These are phyloP conservation scores for Clausena lansium DNA, from an alignment of 345 rosid genomes.

Conservation along the genomic window DNA sequence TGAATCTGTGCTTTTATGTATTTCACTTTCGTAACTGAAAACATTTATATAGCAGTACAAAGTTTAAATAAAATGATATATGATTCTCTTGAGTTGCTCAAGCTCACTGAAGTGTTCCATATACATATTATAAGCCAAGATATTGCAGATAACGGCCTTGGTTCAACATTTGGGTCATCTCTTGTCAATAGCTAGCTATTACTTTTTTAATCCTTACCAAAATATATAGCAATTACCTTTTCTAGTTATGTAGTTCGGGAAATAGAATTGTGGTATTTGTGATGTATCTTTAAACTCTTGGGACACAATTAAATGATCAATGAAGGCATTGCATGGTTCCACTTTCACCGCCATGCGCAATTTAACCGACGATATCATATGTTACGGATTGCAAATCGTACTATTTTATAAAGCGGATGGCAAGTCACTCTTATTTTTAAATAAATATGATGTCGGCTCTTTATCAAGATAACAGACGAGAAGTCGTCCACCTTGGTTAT, in stretches of 20 bases:
- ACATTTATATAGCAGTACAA: too few species aligned
- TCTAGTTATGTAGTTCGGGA: background rate
- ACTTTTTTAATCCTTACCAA: background rate
- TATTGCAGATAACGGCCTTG: too few species aligned
- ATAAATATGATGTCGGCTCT: background rate
- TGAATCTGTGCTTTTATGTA: too few species aligned
- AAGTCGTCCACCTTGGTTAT: too few species aligned
- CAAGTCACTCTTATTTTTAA: background rate
- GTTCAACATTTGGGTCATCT: background rate
- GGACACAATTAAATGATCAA: constrained; percentile 4
- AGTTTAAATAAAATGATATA: too few species aligned
- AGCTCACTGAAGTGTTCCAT: too few species aligned
- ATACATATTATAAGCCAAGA: background rate
- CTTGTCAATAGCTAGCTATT: background rate
- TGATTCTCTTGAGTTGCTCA: too few species aligned
- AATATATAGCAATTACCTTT: background rate
- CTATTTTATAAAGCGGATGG: background rate
- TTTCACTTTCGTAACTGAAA: too few species aligned
- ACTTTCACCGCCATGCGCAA: too few species aligned
- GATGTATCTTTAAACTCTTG: constrained; percentile 12
- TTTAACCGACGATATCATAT: too few species aligned
- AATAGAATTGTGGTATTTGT: constrained; percentile 11
- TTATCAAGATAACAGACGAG: background rate
- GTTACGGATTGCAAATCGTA: background rate
- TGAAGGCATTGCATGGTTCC: background rate